phyloP scores from a whole-genome alignment of 306 rosid genomes.

The Gastrolobium bilobum region DNA sequence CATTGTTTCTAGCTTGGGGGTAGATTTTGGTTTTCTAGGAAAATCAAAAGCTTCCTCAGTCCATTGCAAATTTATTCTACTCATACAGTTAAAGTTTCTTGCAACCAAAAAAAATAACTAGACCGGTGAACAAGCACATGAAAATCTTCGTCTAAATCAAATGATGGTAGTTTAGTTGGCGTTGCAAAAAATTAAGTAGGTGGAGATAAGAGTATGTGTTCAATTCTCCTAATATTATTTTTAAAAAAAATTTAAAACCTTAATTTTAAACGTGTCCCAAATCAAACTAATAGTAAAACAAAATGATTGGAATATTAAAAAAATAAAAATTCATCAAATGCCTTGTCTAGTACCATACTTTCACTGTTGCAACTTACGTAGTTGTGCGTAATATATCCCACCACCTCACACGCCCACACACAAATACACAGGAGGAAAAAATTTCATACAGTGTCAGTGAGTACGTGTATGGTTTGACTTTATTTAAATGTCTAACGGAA shows the following conservation, averaged over 20 bases:
- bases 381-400: not conserved
- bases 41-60: conserved; percentile 32
- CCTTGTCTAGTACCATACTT: not conserved
- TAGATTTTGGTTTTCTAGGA: not conserved
- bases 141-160: conserved; percentile 15
- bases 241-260: too few species aligned
- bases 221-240: too few species aligned
- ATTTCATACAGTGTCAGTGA: not conserved
- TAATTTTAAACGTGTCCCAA: too few species aligned
- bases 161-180: too few species aligned
- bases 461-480: not conserved
- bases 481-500: not conserved
- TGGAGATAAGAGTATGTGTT: too few species aligned
- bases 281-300: too few species aligned
- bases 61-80: not conserved
- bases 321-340: too few species aligned
- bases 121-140: not conserved
- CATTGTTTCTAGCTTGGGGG: not conserved
- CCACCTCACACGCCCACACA: not conserved
- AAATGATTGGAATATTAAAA: too few species aligned
- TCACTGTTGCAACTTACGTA: not conserved
- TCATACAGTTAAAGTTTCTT: conserved; percentile 14
- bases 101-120: not conserved
- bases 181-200: too few species aligned
- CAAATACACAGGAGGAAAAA: not conserved